A percentile compares a stretch with the other conserved stretches of the same genome.
phyloP scores from a whole-genome alignment of 257 asterid genomes.

The Salvia miltiorrhiza region DNA sequence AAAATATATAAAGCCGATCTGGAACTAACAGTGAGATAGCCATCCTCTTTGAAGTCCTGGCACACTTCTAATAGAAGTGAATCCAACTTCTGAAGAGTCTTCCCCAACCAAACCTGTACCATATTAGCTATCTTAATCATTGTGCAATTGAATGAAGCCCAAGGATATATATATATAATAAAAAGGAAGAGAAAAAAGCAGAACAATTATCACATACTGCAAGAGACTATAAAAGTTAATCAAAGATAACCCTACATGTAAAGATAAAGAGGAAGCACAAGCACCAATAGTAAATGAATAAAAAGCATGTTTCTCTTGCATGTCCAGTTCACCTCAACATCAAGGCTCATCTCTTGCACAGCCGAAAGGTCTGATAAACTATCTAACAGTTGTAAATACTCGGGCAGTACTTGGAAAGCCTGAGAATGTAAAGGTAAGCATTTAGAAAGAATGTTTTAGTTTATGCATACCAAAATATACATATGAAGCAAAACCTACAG shows the following conservation, averaged over 20 bases:
- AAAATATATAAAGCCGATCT: constrained; percentile 22
- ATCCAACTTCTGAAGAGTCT: constrained; percentile 94
- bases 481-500: constrained; percentile 18
- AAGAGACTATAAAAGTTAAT: not conserved
- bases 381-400: constrained; percentile 90
- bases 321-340: constrained; percentile 73
- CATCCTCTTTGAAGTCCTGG: constrained; percentile 84
- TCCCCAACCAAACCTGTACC: constrained; percentile 93
- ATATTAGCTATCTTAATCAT: constrained; percentile 9
- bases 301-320: constrained; percentile 4
- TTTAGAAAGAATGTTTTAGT: constrained; percentile 25
- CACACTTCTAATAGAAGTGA: constrained; percentile 85
- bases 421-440: constrained; percentile 36
- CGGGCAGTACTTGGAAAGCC: constrained; percentile 94
- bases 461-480: not conserved
- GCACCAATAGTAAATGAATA: constrained; percentile 9
- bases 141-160: constrained; percentile 1
- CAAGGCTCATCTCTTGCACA: constrained; percentile 90
- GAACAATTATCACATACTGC: not conserved
- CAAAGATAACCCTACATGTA: constrained; percentile 9
- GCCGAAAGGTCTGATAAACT: constrained; percentile 79
- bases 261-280: constrained; percentile 17
- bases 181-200: not conserved
- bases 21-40: constrained; percentile 77
- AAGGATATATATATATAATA: not conserved